Evolutionary conservation across 1,284 basidiomycete genomes (phyloP).

Genomic region (Leccinum solheimii): DNA sequence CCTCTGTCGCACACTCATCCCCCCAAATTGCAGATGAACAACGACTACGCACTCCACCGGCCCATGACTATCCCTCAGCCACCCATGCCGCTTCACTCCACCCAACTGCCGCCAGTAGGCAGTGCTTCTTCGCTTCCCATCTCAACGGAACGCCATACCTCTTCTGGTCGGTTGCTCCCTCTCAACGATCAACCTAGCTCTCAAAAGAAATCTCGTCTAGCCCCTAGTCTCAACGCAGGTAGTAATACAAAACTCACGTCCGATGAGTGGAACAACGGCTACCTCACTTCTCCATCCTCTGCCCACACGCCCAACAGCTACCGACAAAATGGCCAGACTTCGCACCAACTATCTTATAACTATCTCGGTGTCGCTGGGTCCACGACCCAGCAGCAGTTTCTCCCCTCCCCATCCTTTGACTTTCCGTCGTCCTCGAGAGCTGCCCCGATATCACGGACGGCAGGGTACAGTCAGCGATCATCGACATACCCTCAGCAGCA

Average conservation of each 20-base stretch:
- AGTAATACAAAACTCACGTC: conserved; percentile 27
- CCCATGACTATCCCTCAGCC: conserved; percentile 38
- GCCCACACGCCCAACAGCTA: conserved; percentile 30
- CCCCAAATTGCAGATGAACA: conserved; percentile 17
- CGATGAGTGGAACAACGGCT: conserved; percentile 33
- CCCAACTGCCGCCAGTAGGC: conserved; percentile 25
- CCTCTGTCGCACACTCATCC: conserved; percentile 3
- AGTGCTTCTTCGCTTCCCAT: conserved; percentile 31
- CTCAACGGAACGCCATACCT: conserved; percentile 35
- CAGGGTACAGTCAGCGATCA: conserved; percentile 29
- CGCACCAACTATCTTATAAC: conserved; percentile 29
- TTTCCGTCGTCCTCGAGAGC: conserved; percentile 32
- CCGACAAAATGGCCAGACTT: conserved; percentile 30
- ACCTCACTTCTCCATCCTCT: conserved; percentile 34
- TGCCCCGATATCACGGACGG: conserved; percentile 21
- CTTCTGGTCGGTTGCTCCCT: conserved; percentile 35
- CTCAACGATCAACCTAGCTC: conserved; percentile 23
- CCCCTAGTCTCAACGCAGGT: conserved; percentile 22
- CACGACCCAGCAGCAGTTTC: conserved; percentile 25
- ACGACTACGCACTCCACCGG: conserved; percentile 30
- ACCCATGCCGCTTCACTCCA: conserved; percentile 34
- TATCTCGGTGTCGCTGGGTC: conserved; percentile 24
- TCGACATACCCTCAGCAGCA: conserved; percentile 31
- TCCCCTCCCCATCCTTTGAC: conserved; percentile 32
- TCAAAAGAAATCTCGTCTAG: conserved; percentile 35